These are phyloP conservation scores for Didymella pomorum DNA, from an alignment of 2,329 filamentous ascomycete species.

Conservation along the genomic window DNA sequence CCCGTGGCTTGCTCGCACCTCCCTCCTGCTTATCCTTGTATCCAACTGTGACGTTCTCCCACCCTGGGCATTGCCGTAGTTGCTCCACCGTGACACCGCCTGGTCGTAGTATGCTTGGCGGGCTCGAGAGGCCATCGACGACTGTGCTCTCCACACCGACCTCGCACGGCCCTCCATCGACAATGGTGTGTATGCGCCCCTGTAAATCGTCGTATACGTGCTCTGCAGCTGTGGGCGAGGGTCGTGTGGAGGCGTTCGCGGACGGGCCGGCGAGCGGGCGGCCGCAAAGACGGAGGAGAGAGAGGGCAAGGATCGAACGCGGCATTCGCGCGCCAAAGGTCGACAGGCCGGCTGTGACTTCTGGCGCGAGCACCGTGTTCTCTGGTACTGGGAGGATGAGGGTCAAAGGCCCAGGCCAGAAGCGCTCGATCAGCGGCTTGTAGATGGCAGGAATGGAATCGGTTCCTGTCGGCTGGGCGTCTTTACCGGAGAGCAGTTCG, in stretches of 20 bases:
- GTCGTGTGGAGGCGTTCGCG: conserved; percentile 92
- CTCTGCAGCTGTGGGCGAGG: conserved; percentile 87
- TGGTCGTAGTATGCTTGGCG: conserved; percentile 83
- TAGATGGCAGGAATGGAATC: conserved; percentile 77
- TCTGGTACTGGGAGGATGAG: conserved; percentile 82
- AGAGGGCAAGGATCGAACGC: conserved; percentile 80
- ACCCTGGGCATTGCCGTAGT: conserved; percentile 76
- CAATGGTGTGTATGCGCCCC: conserved; percentile 82
- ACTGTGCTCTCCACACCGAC: conserved; percentile 98
- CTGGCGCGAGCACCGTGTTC: conserved; percentile 78
- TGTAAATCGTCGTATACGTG: conserved; percentile 88
- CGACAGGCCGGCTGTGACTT: conserved; percentile 84
- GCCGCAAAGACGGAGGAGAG: conserved; percentile 81
- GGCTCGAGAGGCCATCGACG: conserved; percentile 84
- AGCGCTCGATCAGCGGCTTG: conserved; percentile 75
- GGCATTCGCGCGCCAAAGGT: conserved; percentile 95
- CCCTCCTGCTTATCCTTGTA: conserved; percentile 78
- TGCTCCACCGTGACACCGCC: conserved; percentile 87
- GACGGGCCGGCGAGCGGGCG: conserved; percentile 89
- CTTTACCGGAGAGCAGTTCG: conserved; percentile 59
- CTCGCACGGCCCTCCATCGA: conserved; percentile 85
- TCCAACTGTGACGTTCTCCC: conserved; percentile 78
- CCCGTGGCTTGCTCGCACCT: conserved; percentile 70
- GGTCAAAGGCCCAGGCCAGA: conserved; percentile 95
- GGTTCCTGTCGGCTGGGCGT: conserved; percentile 4